These are phyloP conservation scores for Phytophthora parvispora DNA, from an alignment of 352 stramenopile genomes.

Conservation along the genomic window DNA sequence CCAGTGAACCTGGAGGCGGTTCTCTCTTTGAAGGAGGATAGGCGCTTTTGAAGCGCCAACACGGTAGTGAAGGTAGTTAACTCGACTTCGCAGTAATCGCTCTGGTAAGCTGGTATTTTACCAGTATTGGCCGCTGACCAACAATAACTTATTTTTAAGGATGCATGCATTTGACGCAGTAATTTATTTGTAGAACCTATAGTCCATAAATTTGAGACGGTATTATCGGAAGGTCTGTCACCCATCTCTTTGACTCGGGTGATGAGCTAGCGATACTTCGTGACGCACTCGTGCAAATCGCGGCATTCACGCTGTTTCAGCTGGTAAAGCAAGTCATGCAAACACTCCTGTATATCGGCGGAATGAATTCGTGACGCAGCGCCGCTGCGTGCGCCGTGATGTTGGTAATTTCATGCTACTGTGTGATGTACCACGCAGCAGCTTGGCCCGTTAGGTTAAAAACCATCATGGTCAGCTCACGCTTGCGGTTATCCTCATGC, in stretches of 20 bases:
- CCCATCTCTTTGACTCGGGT: not conserved
- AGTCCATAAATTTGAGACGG: not conserved
- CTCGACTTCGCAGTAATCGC: not conserved
- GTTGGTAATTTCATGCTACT: conserved; percentile 1
- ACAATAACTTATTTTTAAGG: conserved; percentile 1
- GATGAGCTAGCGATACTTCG: conserved; percentile 9
- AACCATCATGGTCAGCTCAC: not conserved
- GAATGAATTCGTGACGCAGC: conserved; percentile 5
- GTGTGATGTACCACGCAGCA: not conserved
- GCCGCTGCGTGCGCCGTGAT: conserved; percentile 1
- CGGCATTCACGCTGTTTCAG: conserved; percentile 6
- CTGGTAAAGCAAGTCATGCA: not conserved
- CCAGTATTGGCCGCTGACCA: not conserved
- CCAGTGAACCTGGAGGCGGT: not conserved
- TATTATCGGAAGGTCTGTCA: not conserved
- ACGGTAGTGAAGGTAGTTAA: not conserved
- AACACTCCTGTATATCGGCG: conserved; percentile 1
- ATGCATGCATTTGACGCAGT: not conserved
- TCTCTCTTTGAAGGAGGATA: not conserved
- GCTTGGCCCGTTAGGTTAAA: not conserved
- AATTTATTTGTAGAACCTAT: not conserved
- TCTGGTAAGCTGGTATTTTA: not conserved
- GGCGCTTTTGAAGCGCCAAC: not conserved
- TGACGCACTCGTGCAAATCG: not conserved
- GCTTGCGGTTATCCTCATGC: not conserved